Evolutionary conservation across 352 stramenopile species (phyloP), one percentile per base, ranked within the genome.

Genomic region (Pythium brassicae): DNA sequence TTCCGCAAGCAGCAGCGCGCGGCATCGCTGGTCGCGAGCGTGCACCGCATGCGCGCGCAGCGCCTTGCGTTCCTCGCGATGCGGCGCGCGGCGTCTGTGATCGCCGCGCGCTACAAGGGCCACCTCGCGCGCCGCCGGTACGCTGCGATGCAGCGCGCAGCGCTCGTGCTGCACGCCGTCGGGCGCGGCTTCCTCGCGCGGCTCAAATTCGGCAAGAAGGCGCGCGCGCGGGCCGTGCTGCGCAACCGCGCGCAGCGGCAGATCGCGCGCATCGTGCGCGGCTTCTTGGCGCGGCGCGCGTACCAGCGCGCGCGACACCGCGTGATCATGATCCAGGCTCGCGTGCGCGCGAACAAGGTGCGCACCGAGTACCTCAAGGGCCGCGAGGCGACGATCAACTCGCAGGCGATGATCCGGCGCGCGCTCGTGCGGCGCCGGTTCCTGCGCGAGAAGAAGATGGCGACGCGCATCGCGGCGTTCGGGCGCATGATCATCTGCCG

Each of bases 161-260:
- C 80, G n/a, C 77, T 94, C 44, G 62, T 82, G 23, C 61, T 95
- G 5, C 86, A 95, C 50, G 86, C 86, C 37, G 78, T 71, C 9
- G 86, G 86, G 19, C 79, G 86, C 32, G 86, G 86, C 19, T 95
- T 86, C 56, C 65, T 90, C 34, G 86, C 84, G 17, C 76, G 86
- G 14, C 66, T 94, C 20, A 95, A 95, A 61, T 93, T 89, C 52
- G 86, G 86, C 50, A 95, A 94, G 56, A 93, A 90, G 59, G 86
- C 86, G 32, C 82, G 86, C 11, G 72, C 78, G 22, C 86, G 86
- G 27, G 83, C 84, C 0, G 65, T 87, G 29, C 68, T 70, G 37
- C 83, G 83, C 29, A 92, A 86, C 63, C 87, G 84, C 64, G 83
- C 86, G 4, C 86, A 95, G 50, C 82, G 66, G 11, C 70, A 90